Evolutionary conservation across 352 stramenopile genomes (phyloP).

Genomic region (Globisporangium ultimum): DNA sequence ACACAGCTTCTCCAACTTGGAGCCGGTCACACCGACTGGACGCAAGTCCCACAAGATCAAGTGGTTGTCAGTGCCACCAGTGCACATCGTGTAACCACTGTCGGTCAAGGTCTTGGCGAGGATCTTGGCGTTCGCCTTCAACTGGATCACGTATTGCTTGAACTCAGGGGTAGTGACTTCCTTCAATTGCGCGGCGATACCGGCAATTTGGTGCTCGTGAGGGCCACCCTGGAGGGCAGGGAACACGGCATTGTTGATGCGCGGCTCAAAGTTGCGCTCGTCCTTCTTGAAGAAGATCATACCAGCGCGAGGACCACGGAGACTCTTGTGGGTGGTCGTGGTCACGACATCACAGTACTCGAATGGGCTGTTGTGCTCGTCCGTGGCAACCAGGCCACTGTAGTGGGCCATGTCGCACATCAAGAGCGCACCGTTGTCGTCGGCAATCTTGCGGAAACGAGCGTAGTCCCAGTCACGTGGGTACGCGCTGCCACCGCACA

Average conservation of each 20-base stretch:
- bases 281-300: constrained; percentile 99
- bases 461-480: constrained; percentile 98
- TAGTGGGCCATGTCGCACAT: constrained; percentile 99
- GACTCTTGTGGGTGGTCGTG: constrained; percentile 99
- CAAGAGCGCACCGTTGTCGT: constrained; percentile 96
- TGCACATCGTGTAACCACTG: constrained; percentile 95
- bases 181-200: constrained; percentile 97
- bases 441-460: constrained; percentile 96
- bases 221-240: constrained; percentile 96
- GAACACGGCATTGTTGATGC: constrained; percentile 99
- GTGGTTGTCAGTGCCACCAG: constrained; percentile 99
- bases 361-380: constrained; percentile 94
- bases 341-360: constrained; percentile 99
- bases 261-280: constrained; percentile 89
- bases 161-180: constrained; percentile 96
- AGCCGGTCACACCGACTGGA: constrained; percentile 93
- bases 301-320: constrained; percentile 95
- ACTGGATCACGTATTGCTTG: constrained; percentile 93
- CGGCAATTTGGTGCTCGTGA: constrained; percentile 99
- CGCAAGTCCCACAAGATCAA: constrained; percentile 98
- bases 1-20: constrained; percentile 98
- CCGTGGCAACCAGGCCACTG: constrained; percentile 95
- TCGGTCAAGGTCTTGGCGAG: constrained; percentile 91
- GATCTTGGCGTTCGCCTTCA: constrained; percentile 95
- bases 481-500: constrained; percentile 97